Evolutionary conservation across 495 filamentous ascomycete species (phyloP).

Genomic region (Penicillium antarcticum): DNA sequence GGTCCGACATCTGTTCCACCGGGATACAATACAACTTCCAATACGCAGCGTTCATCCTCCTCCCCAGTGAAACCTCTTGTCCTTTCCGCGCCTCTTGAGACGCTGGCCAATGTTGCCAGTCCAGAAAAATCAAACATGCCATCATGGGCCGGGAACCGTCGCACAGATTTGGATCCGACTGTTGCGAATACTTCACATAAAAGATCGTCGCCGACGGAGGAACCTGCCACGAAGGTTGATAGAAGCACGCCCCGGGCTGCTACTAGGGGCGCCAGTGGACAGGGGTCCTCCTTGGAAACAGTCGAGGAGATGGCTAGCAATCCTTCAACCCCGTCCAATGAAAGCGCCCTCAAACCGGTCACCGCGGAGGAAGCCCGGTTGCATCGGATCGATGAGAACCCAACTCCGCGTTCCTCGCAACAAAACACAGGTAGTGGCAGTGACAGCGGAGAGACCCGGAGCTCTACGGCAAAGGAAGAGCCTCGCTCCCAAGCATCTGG

Average conservation of each 20-base stretch:
- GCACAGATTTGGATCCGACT: conserved; percentile 35
- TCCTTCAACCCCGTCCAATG: conserved; percentile 65
- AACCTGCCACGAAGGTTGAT: conserved; percentile 29
- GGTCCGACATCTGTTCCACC: conserved; percentile 34
- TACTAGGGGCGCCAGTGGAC: conserved; percentile 62
- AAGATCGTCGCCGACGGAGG: conserved; percentile 31
- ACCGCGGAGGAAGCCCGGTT: conserved; percentile 31
- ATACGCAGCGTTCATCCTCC: conserved; percentile 62
- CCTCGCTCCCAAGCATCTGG: conserved; percentile 26
- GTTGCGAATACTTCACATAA: conserved; percentile 45
- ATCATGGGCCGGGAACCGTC: conserved; percentile 55
- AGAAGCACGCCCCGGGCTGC: conserved; percentile 34
- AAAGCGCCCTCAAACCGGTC: conserved; percentile 36
- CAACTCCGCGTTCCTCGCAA: conserved; percentile 29
- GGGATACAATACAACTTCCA: conserved; percentile 53
- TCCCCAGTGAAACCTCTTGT: conserved; percentile 55
- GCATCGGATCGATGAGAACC: conserved; percentile 41
- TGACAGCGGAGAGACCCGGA: conserved; percentile 48
- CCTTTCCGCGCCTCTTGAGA: conserved; percentile 54
- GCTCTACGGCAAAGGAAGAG: conserved; percentile 37
- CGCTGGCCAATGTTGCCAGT: conserved; percentile 54
- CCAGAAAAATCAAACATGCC: conserved; percentile 62
- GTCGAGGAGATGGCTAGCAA: conserved; percentile 84
- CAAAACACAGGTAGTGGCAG: conserved; percentile 45
- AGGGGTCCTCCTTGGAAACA: conserved; percentile 75